A percentile compares a stretch with the other conserved stretches of the same genome.
Conservation (phyloP, 2,329 filamentous ascomycete genomes). For the Alternaria metachromatica region DNA sequence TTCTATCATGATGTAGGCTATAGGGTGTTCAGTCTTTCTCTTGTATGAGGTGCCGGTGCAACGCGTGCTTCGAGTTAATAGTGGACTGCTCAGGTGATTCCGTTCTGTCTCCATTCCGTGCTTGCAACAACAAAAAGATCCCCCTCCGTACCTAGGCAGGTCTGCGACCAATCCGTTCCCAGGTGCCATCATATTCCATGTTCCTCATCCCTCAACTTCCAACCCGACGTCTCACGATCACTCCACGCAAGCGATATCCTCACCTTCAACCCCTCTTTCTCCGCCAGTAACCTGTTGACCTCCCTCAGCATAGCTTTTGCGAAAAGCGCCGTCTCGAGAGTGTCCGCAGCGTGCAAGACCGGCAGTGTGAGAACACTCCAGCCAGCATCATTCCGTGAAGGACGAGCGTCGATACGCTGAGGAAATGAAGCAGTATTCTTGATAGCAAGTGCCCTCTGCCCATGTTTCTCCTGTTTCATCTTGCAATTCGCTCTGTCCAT, state of each 20-base stretch:
- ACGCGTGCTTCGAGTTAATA: not conserved
- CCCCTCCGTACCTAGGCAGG: no score
- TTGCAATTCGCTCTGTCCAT: not conserved
- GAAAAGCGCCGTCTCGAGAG: not conserved
- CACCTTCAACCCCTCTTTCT: not conserved
- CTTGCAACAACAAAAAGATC: not conserved
- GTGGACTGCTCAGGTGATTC: not conserved
- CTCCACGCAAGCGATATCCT: not conserved
- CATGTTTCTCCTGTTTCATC: not conserved
- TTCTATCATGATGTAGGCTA: no score
- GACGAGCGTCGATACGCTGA: not conserved
- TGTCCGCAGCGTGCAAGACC: not conserved
- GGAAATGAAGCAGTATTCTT: not conserved
- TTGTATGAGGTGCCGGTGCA: not conserved
- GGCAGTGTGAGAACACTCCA: not conserved
- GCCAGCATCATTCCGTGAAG: not conserved
- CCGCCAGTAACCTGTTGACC: not conserved
- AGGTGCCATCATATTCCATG: not conserved
- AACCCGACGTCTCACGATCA: not conserved
- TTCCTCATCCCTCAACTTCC: not conserved
- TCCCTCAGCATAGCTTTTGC: not conserved
- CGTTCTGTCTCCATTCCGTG: not conserved
- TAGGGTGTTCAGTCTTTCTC: no score
- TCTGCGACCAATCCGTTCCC: not conserved
- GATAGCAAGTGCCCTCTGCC: not conserved